Evolutionary conservation across 1,139 yeast genomes (phyloP), one percentile per base, ranked within the genome.

Genomic region (Zygosaccharomyces sapae): DNA sequence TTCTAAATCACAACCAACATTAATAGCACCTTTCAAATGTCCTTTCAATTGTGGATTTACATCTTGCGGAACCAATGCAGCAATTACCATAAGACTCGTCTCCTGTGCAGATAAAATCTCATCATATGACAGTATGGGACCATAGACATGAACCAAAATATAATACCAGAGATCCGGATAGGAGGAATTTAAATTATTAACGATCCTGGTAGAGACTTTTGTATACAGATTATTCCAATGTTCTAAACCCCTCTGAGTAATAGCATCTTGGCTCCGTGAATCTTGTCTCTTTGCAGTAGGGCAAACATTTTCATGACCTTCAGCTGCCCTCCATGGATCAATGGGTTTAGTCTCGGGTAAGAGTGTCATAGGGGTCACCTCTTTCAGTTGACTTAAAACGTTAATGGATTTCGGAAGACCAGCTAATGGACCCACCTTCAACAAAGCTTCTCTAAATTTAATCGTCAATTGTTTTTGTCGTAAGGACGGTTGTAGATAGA

Each of bases 11-110:
- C 86, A 86, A 0, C 96, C 96, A 35, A 82, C 78, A 59, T 88
- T 88, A 46, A 82, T 51, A 0, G 96, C 96, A 0, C 97, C 97
- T 61, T 76, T 79, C 52, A 89, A 73, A 63, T 89, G 97, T 0
- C 97, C 97, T 67, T 87, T 87, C 55, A 89, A 73, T 61, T 89
- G 96, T 0, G 96, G 96, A 56, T 86, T 87, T n/a, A 89, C 96
- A 65, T 89, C 95, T 63, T 87, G 96, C 0, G 97, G 97, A 10
- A 89, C 82, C 58, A 90, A 74, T 52, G 90, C 76, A 1, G 95
- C 84, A 27, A 89, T 79, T 4, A 89, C 80, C 40, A 88, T 83
- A 57, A 87, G 65, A 34, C 92, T 81, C 0, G 96, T 84, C 53
- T 88, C 96, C 52, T 72, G 74, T 1, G 86, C 82, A 8, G 74